Conservation (phyloP, 257 asterid genomes). For the Parsonsia alboflavescens region DNA sequence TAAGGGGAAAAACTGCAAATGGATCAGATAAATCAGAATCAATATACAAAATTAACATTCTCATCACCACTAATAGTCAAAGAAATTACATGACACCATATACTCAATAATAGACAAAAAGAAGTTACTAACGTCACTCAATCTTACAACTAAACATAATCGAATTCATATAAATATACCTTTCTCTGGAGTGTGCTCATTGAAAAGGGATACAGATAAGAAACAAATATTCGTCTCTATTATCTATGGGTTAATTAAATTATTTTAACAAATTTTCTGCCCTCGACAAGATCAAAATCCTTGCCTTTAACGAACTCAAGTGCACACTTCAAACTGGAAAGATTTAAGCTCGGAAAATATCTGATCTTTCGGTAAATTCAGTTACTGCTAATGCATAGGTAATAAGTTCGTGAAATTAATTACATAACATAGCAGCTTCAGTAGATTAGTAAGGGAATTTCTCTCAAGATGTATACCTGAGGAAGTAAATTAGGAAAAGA, state of each 20-base stretch:
- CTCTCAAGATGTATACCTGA: conserved; percentile 48
- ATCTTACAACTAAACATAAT: background rate
- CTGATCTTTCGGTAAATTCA: background rate
- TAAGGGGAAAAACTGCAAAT: conserved; percentile 85
- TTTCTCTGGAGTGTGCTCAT: background rate
- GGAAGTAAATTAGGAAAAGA: conserved; percentile 80
- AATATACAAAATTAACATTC: conserved; percentile 1
- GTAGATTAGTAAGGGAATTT: conserved; percentile 5
- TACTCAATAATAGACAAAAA: background rate
- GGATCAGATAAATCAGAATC: conserved; percentile 28
- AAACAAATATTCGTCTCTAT: background rate
- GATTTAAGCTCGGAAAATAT: background rate
- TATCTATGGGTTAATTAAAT: background rate
- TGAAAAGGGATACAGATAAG: background rate
- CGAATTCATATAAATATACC: background rate
- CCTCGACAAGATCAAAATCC: background rate
- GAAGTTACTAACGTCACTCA: background rate
- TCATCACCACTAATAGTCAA: background rate
- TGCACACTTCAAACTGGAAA: background rate
- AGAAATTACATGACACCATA: background rate
- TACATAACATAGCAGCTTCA: background rate
- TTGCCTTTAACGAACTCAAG: background rate
- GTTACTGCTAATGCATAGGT: background rate
- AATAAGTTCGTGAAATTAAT: background rate
- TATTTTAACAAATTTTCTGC: background rate